Evolutionary conservation across 208 protist genomes (phyloP).

Genomic region (Naegleria lovaniensis): DNA sequence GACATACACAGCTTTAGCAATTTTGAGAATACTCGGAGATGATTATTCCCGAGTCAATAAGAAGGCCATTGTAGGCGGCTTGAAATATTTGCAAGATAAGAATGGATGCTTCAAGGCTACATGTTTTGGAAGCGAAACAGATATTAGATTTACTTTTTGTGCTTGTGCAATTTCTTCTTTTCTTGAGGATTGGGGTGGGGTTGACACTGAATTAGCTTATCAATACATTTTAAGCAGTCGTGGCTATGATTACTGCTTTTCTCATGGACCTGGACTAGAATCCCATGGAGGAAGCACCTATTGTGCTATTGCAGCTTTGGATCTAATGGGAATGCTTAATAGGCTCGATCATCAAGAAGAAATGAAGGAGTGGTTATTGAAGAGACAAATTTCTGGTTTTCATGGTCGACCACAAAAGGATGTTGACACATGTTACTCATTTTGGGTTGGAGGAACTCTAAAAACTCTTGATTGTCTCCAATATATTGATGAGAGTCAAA

Average conservation of each 20-base stretch:
- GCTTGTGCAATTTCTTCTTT: conserved; percentile 51
- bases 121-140: conserved; percentile 37
- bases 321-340: conserved; percentile 47
- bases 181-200: conserved; percentile 52
- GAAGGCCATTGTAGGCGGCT: conserved; percentile 37
- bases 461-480: conserved; percentile 16
- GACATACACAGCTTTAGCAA: conserved; percentile 56
- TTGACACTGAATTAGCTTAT: conserved; percentile 44
- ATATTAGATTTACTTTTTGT: conserved; percentile 61
- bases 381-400: conserved; percentile 34
- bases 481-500: not conserved
- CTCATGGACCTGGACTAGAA: conserved; percentile 44
- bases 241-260: conserved; percentile 53
- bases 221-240: conserved; percentile 45
- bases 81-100: conserved; percentile 42
- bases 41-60: conserved; percentile 50
- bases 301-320: conserved; percentile 56
- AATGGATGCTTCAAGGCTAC: conserved; percentile 42
- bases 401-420: conserved; percentile 37
- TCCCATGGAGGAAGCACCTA: conserved; percentile 57
- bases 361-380: conserved; percentile 34
- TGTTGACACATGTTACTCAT: conserved; percentile 42
- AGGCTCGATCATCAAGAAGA: not conserved
- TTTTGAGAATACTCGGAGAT: conserved; percentile 56
- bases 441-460: conserved; percentile 40